Evolutionary conservation across 179 eudicot species (phyloP).

Genomic region (Actinidia chinensis): DNA sequence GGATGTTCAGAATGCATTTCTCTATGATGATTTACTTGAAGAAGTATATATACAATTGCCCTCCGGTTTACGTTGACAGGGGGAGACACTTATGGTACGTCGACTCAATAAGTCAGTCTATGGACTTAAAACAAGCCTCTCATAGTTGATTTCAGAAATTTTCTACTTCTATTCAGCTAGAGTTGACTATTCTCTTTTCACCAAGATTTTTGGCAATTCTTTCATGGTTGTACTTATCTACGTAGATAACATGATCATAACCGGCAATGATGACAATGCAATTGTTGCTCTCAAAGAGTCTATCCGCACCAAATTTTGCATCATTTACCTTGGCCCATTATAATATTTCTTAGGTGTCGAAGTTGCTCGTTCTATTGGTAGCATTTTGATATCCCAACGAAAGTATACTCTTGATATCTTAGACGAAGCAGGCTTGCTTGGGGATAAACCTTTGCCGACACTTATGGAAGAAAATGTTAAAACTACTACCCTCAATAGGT

Average conservation of each 20-base stretch:
- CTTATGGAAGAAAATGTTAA: background rate
- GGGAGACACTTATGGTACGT: background rate
- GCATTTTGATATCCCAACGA: slow-evolving; percentile 9
- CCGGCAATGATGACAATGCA: no score
- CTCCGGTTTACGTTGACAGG: background rate
- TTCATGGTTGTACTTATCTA: background rate
- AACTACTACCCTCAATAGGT: background rate
- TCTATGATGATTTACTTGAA: slow-evolving; percentile 16
- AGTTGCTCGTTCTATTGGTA: background rate
- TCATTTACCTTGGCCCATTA: background rate
- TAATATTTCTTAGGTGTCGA: background rate
- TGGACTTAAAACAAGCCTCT: slow-evolving; percentile 14
- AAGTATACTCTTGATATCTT: slow-evolving; percentile 11
- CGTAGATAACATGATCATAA: no score
- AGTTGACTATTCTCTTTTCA: slow-evolving; percentile 6
- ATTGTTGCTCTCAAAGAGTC: no score
- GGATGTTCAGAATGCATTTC: slow-evolving; percentile 7
- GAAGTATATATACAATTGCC: slow-evolving; percentile 9
- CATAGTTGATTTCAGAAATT: slow-evolving; percentile 12
- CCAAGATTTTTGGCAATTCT: background rate
- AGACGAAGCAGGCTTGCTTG: slow-evolving; percentile 2
- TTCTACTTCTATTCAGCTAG: background rate
- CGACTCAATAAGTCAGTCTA: slow-evolving; percentile 9
- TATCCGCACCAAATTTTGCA: background rate
- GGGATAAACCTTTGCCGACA: background rate